These are phyloP conservation scores for Penicillium sp. DNA, from an alignment of 2,329 filamentous ascomycete species.

Conservation along the genomic window DNA sequence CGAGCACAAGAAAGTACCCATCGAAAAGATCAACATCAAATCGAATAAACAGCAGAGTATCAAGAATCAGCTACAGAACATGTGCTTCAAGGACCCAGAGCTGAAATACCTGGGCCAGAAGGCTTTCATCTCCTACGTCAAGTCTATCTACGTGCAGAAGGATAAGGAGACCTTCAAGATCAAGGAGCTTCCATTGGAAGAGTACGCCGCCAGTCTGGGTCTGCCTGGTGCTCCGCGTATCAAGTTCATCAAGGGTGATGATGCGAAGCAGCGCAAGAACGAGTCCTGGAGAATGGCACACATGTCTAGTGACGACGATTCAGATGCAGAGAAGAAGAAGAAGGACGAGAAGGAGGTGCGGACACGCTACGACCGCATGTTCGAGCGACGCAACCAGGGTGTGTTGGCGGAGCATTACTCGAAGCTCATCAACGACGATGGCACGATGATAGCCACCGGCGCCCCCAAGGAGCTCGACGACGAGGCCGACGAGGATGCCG, in stretches of 20 bases:
- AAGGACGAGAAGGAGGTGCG: conserved; percentile 63
- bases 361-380: conserved; percentile 98
- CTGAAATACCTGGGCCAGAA: conserved; percentile 95
- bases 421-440: conserved; percentile 69
- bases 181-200: conserved; percentile 76
- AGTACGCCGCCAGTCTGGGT: conserved; percentile 77
- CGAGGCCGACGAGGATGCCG: conserved; percentile 64
- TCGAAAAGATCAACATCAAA: conserved; percentile 80
- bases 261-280: conserved; percentile 83
- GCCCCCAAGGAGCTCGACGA: conserved; percentile 29
- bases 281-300: conserved; percentile 64
- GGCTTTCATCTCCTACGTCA: conserved; percentile 85
- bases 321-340: conserved; percentile 48
- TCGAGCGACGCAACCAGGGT: conserved; percentile 93
- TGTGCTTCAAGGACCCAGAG: conserved; percentile 93
- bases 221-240: conserved; percentile 89
- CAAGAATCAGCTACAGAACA: conserved; percentile 78
- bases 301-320: conserved; percentile 58
- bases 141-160: conserved; percentile 80
- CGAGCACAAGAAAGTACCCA: conserved; percentile 82
- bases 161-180: conserved; percentile 91
- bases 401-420: conserved; percentile 91
- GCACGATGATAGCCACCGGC: conserved; percentile 39
- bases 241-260: conserved; percentile 86
- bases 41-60: conserved; percentile 87